These are phyloP conservation scores for Heterobasidion annosum DNA, from an alignment of 1,284 basidiomycete genomes.

Conservation along the genomic window DNA sequence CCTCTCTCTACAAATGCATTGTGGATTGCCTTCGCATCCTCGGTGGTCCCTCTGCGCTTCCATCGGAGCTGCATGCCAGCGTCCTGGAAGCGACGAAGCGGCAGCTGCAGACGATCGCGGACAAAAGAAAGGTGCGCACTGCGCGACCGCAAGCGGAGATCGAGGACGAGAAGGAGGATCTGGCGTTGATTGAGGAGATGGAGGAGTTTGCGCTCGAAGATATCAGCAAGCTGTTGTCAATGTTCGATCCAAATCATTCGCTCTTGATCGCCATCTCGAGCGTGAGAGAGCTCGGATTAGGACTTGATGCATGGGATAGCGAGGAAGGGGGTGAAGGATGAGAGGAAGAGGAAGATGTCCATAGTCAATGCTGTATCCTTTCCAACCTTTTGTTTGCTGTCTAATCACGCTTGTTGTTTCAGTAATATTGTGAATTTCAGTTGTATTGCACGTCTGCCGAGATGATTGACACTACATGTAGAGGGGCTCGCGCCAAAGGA, in stretches of 20 bases:
- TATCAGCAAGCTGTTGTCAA: slow-evolving; percentile 50
- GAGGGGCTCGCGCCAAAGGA: too few relatives aligned
- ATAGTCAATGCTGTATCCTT: too few relatives aligned
- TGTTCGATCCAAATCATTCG: slow-evolving; percentile 48
- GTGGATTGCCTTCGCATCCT: slow-evolving; percentile 59
- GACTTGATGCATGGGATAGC: slow-evolving; percentile 13
- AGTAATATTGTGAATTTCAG: too few relatives aligned
- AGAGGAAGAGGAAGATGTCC: neutral
- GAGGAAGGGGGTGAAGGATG: slow-evolving; percentile 5
- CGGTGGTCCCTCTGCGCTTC: slow-evolving; percentile 41
- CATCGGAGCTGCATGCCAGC: slow-evolving; percentile 40
- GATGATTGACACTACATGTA: too few relatives aligned
- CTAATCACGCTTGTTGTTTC: too few relatives aligned
- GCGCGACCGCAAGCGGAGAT: slow-evolving; percentile 26
- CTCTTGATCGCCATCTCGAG: slow-evolving; percentile 61
- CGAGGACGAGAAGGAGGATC: slow-evolving; percentile 56
- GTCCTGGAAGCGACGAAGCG: slow-evolving; percentile 60
- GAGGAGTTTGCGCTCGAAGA: slow-evolving; percentile 70
- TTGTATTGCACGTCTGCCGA: too few relatives aligned
- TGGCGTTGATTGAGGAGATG: slow-evolving; percentile 63
- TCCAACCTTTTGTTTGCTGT: too few relatives aligned
- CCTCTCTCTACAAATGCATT: slow-evolving; percentile 71
- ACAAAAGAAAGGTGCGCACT: slow-evolving; percentile 49
- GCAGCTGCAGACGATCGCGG: slow-evolving; percentile 58
- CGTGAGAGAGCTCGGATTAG: slow-evolving; percentile 56